phyloP scores from a whole-genome alignment of 805 yeast genomes.

The Candida hungchunana region DNA sequence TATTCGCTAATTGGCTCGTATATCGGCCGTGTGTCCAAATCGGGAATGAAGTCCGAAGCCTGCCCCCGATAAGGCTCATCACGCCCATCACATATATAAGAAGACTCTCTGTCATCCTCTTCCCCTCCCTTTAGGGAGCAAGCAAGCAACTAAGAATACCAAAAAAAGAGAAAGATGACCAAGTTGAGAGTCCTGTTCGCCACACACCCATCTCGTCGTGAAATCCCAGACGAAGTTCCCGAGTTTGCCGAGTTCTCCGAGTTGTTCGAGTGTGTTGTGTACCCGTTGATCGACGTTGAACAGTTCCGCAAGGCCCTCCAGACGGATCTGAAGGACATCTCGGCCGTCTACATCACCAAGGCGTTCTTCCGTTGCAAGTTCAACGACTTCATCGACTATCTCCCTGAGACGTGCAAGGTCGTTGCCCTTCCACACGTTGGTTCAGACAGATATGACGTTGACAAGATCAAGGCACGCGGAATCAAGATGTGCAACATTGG shows the following conservation, averaged over 20 bases:
- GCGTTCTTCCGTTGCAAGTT: neutral
- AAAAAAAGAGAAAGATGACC: slow-evolving; percentile 11
- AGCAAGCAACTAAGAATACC: no score
- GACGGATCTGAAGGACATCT: slow-evolving; percentile 44
- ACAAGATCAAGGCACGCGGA: slow-evolving; percentile 39
- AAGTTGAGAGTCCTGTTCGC: slow-evolving; percentile 26
- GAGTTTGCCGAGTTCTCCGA: slow-evolving; percentile 41
- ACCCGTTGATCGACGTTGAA: slow-evolving; percentile 36
- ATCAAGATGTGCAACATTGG: slow-evolving; percentile 64
- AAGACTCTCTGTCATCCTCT: no score
- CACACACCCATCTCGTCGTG: slow-evolving; percentile 26
- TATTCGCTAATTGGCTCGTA: no score
- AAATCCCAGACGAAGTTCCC: slow-evolving; percentile 39
- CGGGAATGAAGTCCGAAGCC: no score
- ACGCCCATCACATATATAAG: no score
- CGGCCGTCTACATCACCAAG: slow-evolving; percentile 29
- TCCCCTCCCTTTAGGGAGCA: no score
- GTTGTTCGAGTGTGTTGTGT: slow-evolving; percentile 36
- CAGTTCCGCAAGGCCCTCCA: slow-evolving; percentile 39
- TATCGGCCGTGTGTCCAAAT: no score
- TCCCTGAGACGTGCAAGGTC: slow-evolving; percentile 45
- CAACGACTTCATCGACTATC: slow-evolving; percentile 40
- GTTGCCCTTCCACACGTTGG: slow-evolving; percentile 61
- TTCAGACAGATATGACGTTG: slow-evolving; percentile 44
- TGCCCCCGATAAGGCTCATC: no score